phyloP scores from a whole-genome alignment of 2,329 filamentous ascomycete genomes.

The Talaromyces funiculosus region DNA sequence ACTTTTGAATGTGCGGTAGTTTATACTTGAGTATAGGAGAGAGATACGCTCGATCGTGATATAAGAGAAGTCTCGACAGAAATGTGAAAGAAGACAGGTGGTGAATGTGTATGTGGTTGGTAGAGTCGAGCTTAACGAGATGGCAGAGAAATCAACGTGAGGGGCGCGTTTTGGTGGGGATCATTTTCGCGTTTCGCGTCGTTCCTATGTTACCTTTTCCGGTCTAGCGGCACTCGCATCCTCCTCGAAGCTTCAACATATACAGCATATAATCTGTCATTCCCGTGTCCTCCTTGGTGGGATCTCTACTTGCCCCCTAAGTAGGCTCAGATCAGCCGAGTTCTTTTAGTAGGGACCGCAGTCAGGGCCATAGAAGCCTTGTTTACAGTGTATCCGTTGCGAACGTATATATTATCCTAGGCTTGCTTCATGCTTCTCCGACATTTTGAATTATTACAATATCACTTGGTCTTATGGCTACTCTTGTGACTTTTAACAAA shows the following conservation, averaged over 20 bases:
- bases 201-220: neutral
- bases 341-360: too few relatives aligned
- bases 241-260: neutral
- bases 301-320: too few relatives aligned
- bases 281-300: too few relatives aligned
- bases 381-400: too few relatives aligned
- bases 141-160: neutral
- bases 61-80: neutral
- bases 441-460: neutral
- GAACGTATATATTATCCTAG: neutral
- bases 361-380: neutral
- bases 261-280: too few relatives aligned
- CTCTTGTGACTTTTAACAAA: neutral
- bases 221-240: neutral
- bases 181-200: neutral
- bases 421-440: neutral
- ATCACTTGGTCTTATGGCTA: neutral
- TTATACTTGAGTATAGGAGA: neutral
- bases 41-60: neutral
- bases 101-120: neutral
- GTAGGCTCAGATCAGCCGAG: too few relatives aligned
- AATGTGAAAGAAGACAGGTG: neutral
- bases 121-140: neutral
- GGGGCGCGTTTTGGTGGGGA: conserved; percentile 2
- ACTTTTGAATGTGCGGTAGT: neutral